Base-by-base conservation (phyloP, 331 rosid species). In the Erythrophleum ivorense region DNA sequence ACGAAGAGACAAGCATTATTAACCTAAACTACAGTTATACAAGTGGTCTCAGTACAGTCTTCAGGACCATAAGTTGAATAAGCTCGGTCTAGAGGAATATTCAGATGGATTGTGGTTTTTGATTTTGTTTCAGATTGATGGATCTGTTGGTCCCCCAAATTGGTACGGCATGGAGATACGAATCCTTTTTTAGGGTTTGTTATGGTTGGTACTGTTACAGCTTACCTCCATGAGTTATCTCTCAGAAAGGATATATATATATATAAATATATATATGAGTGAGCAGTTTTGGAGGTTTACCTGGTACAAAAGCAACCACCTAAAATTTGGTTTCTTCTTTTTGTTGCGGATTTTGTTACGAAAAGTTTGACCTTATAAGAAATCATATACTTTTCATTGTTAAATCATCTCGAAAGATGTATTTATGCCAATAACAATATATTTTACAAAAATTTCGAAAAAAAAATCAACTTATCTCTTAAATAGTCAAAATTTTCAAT, bases 131-230 rank as follows among this genome's bases (percentile, higher is more conserved):
- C 88, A 88, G 87, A 71, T 75, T 49, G 63, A 53, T 24, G 13
- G 80, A 86, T 81, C 59, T 45, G 54, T 85, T 83, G 86, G 89
- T 77, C 88, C 88, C 85, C 73, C 60, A 29, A 15, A 14, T 70
- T 74, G 77, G 90, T 88, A 88, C 92, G 87, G 77, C 41, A n/a
- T 19, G 16, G 7, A 4, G 31, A 77, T 81, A 13, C 70, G 80
- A 70, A 81, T 84, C 75, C 81, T 15, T 58, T 38, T 18, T 11
- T 57, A 69, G 43, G 46, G 65, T 54, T 74, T 72, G 18, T 77
- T 36, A 38, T 18, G 4, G 45, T 77, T 64, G 8, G 54, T 16
- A 9, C 33, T 41, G 19, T 50, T 66, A 4, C 59, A 45, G 10
- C n/a, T 65, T 75, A 29, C 73, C 73, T 75, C 14, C 14, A 48